A percentile compares a stretch with the other conserved stretches of the same genome.
Conservation (phyloP, 306 rosid species). For the Neltuma alba region DNA sequence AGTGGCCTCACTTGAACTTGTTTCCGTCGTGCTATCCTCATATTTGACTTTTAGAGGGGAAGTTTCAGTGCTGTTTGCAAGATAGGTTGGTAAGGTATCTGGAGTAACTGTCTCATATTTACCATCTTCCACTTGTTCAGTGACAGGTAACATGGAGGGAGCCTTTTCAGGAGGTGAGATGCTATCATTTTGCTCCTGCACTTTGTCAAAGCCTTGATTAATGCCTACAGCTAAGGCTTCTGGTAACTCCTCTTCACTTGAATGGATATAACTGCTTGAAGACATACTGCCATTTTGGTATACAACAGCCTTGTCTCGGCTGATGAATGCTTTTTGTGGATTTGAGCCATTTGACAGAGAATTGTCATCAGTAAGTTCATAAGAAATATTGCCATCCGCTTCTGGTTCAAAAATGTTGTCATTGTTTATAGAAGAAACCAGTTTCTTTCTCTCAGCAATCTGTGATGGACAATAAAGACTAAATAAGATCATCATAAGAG, state of each 20-base stretch:
- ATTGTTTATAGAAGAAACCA: conserved; percentile 61
- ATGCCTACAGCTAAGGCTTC: conserved; percentile 39
- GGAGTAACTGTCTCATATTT: conserved; percentile 39
- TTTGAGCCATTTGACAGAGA: conserved; percentile 34
- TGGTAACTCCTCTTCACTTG: conserved; percentile 46
- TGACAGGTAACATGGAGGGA: conserved; percentile 31
- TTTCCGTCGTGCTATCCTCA: conserved; percentile 30
- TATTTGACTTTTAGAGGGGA: conserved; percentile 37
- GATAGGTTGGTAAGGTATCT: conserved; percentile 40
- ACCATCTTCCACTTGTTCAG: conserved; percentile 33
- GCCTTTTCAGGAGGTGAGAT: conserved; percentile 35
- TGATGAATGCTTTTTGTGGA: conserved; percentile 33
- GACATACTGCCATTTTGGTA: conserved; percentile 40
- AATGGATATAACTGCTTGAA: conserved; percentile 39
- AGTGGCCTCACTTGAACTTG: conserved; percentile 36
- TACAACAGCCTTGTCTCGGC: conserved; percentile 33
- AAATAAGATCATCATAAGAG: conserved; percentile 21
- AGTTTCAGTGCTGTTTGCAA: conserved; percentile 30
- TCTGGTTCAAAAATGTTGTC: conserved; percentile 43
- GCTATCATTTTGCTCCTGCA: conserved; percentile 39
- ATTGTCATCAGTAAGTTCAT: conserved; percentile 43
- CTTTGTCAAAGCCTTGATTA: conserved; percentile 37
- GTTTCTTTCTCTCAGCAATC: conserved; percentile 87
- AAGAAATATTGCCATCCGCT: conserved; percentile 42
- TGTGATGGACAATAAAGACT: conserved; percentile 37